Conservation (phyloP, 2,329 filamentous ascomycete species). For the Incumbomyces lentus region DNA sequence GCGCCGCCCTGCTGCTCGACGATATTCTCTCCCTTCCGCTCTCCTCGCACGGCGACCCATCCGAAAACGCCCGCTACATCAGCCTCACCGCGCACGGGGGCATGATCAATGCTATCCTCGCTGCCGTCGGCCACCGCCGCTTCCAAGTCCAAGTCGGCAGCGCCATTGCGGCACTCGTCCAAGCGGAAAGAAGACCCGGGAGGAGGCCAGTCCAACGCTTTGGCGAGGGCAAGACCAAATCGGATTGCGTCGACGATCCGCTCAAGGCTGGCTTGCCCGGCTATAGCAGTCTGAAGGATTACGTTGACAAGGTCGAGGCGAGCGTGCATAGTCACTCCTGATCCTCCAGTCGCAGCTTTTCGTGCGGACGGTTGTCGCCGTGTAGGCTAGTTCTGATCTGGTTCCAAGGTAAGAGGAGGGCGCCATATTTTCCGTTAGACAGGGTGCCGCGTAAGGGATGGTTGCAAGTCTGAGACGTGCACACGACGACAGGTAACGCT, state of each 20-base stretch:
- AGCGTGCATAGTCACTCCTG: too few species aligned
- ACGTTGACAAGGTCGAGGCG: slow-evolving; percentile 5
- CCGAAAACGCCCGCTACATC: slow-evolving; percentile 37
- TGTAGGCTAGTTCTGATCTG: too few species aligned
- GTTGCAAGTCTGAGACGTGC: too few species aligned
- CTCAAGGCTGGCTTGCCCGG: slow-evolving; percentile 3
- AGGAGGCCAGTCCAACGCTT: slow-evolving; percentile 1
- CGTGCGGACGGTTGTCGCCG: too few species aligned
- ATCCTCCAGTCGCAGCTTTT: too few species aligned
- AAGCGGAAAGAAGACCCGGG: slow-evolving; percentile 23
- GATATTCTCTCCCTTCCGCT: slow-evolving; percentile 36
- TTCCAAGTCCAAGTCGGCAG: slow-evolving; percentile 41
- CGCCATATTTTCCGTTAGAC: too few species aligned
- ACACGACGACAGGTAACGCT: too few species aligned
- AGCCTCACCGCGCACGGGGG: slow-evolving; percentile 51
- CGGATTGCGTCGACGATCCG: slow-evolving; percentile 5
- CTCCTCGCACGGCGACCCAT: too few species aligned
- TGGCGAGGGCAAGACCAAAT: slow-evolving; percentile 5
- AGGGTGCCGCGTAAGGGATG: too few species aligned
- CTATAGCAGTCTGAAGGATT: slow-evolving; percentile 3
- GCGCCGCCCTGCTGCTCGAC: slow-evolving; percentile 37
- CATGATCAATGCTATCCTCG: slow-evolving; percentile 45
- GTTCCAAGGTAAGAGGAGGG: too few species aligned
- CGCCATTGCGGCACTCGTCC: slow-evolving; percentile 44
- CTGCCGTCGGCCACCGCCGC: slow-evolving; percentile 34